Evolutionary conservation across 116 monocot species (phyloP).

Genomic region (Iris pallida): DNA sequence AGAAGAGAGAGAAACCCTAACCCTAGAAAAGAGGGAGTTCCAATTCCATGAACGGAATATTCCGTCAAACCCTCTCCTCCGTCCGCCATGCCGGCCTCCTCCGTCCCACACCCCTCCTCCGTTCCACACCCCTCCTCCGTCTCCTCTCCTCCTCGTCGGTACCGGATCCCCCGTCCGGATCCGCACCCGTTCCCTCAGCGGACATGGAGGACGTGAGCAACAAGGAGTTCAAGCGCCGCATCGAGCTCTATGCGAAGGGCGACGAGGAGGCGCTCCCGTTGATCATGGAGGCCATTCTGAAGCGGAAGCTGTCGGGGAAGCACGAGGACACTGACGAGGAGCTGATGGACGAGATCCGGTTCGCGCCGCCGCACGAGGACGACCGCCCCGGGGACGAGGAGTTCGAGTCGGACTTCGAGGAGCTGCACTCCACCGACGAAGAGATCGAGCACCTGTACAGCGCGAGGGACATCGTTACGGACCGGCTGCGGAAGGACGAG

Average conservation of each 20-base stretch:
- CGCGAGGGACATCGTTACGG: constrained; percentile 52
- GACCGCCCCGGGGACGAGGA: constrained; percentile 56
- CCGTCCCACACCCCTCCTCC: neutral
- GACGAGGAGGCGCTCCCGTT: constrained; percentile 49
- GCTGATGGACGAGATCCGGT: constrained; percentile 63
- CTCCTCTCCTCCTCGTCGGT: constrained; percentile 1
- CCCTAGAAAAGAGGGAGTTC: no score
- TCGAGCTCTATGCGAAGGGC: constrained; percentile 55
- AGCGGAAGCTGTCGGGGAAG: constrained; percentile 44
- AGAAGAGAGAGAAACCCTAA: no score
- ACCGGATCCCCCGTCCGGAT: neutral
- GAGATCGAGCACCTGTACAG: constrained; percentile 74
- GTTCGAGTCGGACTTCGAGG: constrained; percentile 87
- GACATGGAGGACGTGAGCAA: neutral
- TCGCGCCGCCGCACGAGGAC: constrained; percentile 29
- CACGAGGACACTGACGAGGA: constrained; percentile 81
- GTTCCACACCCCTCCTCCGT: neutral
- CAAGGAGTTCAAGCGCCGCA: constrained; percentile 50
- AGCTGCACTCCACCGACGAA: constrained; percentile 74
- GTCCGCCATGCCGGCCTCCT: neutral
- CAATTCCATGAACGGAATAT: no score
- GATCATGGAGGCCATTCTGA: constrained; percentile 56
- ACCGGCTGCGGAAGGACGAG: constrained; percentile 61
- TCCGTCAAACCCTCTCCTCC: neutral
- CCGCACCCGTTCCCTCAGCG: neutral